Percentiles rank a stretch among this genome's conserved stretches.
Conservation (phyloP, 2,329 filamentous ascomycete genomes). For the Talaromyces sp. region DNA sequence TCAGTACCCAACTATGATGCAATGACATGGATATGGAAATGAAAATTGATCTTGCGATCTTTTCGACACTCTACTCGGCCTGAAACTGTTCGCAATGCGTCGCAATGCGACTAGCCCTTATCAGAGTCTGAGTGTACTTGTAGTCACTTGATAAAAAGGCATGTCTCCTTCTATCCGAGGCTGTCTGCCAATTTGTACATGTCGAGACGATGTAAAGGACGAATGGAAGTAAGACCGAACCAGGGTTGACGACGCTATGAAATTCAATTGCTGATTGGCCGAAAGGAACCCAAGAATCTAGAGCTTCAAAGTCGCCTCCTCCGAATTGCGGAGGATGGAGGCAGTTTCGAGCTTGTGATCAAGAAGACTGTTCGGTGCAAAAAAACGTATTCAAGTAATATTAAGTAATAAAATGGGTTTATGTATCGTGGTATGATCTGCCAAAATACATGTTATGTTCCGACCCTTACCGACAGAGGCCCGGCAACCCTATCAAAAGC, state of each 20-base stretch:
- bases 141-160: too few relatives aligned
- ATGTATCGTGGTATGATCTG: conserved; percentile 4
- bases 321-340: conserved; percentile 8
- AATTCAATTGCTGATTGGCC: background rate
- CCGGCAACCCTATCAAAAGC: conserved; percentile 12
- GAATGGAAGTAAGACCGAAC: conserved; percentile 5
- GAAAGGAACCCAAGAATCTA: background rate
- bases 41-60: conserved; percentile 4
- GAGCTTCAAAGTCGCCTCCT: conserved; percentile 6
- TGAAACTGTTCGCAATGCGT: background rate
- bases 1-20: background rate
- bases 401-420: too few relatives aligned
- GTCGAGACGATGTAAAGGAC: background rate
- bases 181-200: background rate
- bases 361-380: background rate
- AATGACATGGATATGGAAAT: conserved; percentile 2
- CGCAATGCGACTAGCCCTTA: too few relatives aligned
- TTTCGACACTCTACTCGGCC: background rate
- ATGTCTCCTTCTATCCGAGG: background rate
- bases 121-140: too few relatives aligned
- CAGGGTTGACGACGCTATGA: background rate
- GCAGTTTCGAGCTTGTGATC: conserved; percentile 8
- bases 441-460: conserved; percentile 5
- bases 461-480: conserved; percentile 13
- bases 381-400: too few relatives aligned